Percentiles rank a stretch among this genome's conserved stretches.
Conservation (phyloP, 495 filamentous ascomycete genomes). For the Hypoxylon lienhwacheense region DNA sequence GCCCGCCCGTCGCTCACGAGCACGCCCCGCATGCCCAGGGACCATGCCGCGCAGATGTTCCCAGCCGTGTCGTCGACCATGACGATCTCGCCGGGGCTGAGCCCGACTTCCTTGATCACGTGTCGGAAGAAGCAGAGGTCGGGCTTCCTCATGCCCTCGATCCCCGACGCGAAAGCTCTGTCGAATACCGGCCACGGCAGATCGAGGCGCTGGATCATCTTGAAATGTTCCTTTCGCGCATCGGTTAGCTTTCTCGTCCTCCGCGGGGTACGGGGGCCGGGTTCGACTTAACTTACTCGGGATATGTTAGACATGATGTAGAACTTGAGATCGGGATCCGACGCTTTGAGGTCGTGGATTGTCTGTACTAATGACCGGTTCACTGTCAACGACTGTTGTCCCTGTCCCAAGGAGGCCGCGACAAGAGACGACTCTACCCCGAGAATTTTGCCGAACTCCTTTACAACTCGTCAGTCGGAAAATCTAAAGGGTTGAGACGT, state of each 20-base stretch:
- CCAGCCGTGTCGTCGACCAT: slow-evolving; percentile 30
- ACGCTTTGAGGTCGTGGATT: slow-evolving; percentile 1
- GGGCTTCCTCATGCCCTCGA: slow-evolving; percentile 35
- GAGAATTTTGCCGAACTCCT: slow-evolving; percentile 1
- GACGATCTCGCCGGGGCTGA: slow-evolving; percentile 20
- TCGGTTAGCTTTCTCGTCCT: not conserved
- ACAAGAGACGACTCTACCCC: not conserved
- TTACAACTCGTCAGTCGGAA: not conserved
- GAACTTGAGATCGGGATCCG: slow-evolving; percentile 2
- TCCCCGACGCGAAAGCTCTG: slow-evolving; percentile 17
- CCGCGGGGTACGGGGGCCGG: not conserved
- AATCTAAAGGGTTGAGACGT: not conserved
- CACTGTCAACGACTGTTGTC: not conserved
- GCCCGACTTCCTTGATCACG: slow-evolving; percentile 21
- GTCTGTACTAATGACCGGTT: not conserved
- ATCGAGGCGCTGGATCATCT: slow-evolving; percentile 2
- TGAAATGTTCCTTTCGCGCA: slow-evolving; percentile 29
- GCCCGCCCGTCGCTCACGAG: slow-evolving; percentile 2
- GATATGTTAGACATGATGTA: slow-evolving; percentile 21
- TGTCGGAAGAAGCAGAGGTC: slow-evolving; percentile 34
- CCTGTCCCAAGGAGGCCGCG: not conserved
- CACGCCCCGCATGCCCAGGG: slow-evolving; percentile 23
- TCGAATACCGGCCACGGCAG: slow-evolving; percentile 34
- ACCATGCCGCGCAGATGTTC: slow-evolving; percentile 33
- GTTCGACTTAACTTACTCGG: not conserved